phyloP scores from a whole-genome alignment of 83 land plant genomes.

The Picea mariana region DNA sequence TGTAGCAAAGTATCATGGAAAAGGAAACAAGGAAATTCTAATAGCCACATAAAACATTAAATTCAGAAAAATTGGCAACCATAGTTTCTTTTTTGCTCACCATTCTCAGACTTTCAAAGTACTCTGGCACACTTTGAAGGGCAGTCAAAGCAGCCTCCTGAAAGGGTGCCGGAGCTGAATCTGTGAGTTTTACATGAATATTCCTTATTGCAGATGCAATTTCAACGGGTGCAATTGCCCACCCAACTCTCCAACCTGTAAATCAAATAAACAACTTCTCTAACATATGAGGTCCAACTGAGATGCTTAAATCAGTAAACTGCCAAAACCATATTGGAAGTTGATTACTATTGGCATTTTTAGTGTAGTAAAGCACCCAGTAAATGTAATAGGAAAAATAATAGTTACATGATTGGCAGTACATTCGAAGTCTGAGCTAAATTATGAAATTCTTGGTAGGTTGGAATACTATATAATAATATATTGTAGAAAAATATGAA shows the following conservation, averaged over 20 bases:
- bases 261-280: conserved; percentile 2
- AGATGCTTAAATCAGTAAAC: too few relatives aligned
- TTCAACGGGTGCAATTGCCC: conserved; percentile 86
- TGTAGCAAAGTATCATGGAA: conserved; percentile 9
- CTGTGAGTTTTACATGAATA: conserved; percentile 82
- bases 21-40: not conserved
- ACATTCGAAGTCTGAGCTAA: not conserved
- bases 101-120: conserved; percentile 47
- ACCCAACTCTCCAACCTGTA: conserved; percentile 96
- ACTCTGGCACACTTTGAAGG: conserved; percentile 52
- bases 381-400: not conserved
- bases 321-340: too few relatives aligned
- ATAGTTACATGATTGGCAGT: not conserved
- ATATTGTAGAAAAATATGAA: not conserved
- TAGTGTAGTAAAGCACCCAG: not conserved
- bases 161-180: conserved; percentile 95
- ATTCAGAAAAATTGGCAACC: not conserved
- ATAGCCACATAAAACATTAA: not conserved
- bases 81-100: conserved; percentile 31
- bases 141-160: conserved; percentile 94
- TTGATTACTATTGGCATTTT: not conserved
- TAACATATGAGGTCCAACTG: too few relatives aligned
- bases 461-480: not conserved
- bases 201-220: conserved; percentile 79
- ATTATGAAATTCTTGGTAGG: not conserved